Conservation (phyloP, 805 yeast genomes). For the Spathaspora boniae region DNA sequence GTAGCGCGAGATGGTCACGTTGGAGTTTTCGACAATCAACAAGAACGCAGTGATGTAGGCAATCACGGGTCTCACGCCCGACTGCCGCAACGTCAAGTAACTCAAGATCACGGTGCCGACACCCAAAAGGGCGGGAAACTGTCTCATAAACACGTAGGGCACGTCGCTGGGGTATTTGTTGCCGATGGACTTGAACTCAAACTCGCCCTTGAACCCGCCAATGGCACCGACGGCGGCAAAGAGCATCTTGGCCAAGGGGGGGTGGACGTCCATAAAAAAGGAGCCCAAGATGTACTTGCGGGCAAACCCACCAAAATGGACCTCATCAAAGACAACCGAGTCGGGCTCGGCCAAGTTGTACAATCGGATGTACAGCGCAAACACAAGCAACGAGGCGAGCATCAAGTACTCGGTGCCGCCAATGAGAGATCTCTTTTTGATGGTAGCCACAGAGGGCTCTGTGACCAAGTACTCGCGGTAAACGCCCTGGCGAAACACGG, state of each 20-base stretch:
- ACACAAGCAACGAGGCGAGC: slow-evolving; percentile 33
- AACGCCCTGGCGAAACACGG: slow-evolving; percentile 10
- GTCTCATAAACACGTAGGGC: slow-evolving; percentile 70
- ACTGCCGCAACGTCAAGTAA: slow-evolving; percentile 65
- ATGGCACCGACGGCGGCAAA: slow-evolving; percentile 66
- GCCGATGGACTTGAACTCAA: slow-evolving; percentile 65
- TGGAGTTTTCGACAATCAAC: slow-evolving; percentile 64
- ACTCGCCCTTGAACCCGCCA: slow-evolving; percentile 72
- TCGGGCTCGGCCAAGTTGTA: slow-evolving; percentile 61
- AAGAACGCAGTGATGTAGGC: slow-evolving; percentile 55
- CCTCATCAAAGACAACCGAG: slow-evolving; percentile 89
- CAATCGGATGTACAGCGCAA: slow-evolving; percentile 59
- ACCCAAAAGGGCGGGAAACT: slow-evolving; percentile 66
- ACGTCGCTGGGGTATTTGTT: slow-evolving; percentile 52
- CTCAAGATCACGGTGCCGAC: slow-evolving; percentile 61
- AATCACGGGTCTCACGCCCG: slow-evolving; percentile 66
- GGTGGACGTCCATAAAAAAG: slow-evolving; percentile 73
- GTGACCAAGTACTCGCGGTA: slow-evolving; percentile 51
- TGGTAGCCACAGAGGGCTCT: slow-evolving; percentile 41
- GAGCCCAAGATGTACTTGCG: slow-evolving; percentile 65
- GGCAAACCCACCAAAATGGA: slow-evolving; percentile 96
- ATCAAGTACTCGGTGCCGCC: slow-evolving; percentile 25
- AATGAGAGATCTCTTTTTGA: slow-evolving; percentile 38
- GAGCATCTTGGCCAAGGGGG: slow-evolving; percentile 75
- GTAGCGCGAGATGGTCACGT: slow-evolving; percentile 69